These are phyloP conservation scores for Diplodia mutila DNA, from an alignment of 2,329 filamentous ascomycete genomes.

Conservation along the genomic window DNA sequence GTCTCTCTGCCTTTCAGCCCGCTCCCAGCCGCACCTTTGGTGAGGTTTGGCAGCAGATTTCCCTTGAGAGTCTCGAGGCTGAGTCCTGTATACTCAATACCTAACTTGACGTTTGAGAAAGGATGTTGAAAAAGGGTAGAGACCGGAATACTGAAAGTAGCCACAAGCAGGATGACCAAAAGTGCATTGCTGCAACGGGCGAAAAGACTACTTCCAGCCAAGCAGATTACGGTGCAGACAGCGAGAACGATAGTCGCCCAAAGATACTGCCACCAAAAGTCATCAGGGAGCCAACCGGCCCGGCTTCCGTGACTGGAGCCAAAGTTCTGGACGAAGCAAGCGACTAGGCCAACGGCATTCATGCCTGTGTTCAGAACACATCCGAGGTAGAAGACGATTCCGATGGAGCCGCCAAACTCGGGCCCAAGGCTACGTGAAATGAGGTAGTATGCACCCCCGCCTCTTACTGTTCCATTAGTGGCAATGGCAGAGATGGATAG, in stretches of 20 bases:
- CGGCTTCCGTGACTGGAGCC: conserved; percentile 61
- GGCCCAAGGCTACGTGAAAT: conserved; percentile 85
- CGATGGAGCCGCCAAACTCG: conserved; percentile 87
- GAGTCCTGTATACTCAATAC: conserved; percentile 78
- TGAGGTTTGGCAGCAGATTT: conserved; percentile 73
- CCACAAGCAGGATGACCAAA: conserved; percentile 69
- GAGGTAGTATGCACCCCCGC: conserved; percentile 85
- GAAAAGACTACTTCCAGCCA: conserved; percentile 80
- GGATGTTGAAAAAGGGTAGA: conserved; percentile 72
- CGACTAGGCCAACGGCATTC: conserved; percentile 84
- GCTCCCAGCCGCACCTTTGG: conserved; percentile 64
- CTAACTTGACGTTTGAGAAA: conserved; percentile 64
- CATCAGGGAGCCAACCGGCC: conserved; percentile 65
- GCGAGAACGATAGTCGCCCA: conserved; percentile 73
- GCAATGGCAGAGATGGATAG: conserved; percentile 88
- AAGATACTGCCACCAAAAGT: conserved; percentile 77
- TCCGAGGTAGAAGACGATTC: conserved; percentile 88
- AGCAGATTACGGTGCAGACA: conserved; percentile 73
- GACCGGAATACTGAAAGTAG: conserved; percentile 79
- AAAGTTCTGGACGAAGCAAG: conserved; percentile 79
- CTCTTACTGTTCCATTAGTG: conserved; percentile 85
- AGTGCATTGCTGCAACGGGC: conserved; percentile 78
- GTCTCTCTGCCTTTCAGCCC: conserved; percentile 67
- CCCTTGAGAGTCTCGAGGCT: conserved; percentile 69
- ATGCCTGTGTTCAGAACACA: conserved; percentile 84